phyloP scores from a whole-genome alignment of 768 basidiomycete genomes.

The Polyporus arcularius region DNA sequence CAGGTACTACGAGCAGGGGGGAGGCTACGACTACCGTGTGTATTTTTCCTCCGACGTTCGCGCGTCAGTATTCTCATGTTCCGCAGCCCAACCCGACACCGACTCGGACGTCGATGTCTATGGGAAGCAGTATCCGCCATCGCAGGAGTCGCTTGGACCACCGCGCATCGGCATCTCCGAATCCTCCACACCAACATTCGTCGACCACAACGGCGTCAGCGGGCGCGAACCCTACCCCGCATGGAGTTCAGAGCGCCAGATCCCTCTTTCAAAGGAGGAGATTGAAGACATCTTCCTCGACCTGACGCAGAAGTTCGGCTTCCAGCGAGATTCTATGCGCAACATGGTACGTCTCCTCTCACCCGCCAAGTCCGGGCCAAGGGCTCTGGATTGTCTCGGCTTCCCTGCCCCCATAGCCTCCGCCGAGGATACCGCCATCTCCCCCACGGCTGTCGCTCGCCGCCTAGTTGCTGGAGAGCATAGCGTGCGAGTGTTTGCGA shows the following conservation, averaged over 20 bases:
- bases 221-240: conserved; percentile 88
- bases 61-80: not conserved
- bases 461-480: too few relatives aligned
- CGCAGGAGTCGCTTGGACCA: conserved; percentile 73
- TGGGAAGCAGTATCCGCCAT: conserved; percentile 67
- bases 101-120: conserved; percentile 82
- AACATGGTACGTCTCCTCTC: conserved; percentile 70
- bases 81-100: conserved; percentile 72
- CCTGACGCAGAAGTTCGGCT: conserved; percentile 98
- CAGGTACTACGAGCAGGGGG: conserved; percentile 64
- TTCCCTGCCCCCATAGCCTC: not conserved
- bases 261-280: conserved; percentile 98
- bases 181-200: conserved; percentile 71
- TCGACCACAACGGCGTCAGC: conserved; percentile 56
- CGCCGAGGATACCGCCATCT: not conserved
- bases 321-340: conserved; percentile 92
- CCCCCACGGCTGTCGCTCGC: not conserved
- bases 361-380: conserved; percentile 2
- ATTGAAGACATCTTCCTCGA: conserved; percentile 98
- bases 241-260: conserved; percentile 89
- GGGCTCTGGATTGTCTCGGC: not conserved
- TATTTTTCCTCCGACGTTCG: not conserved
- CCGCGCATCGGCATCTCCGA: conserved; percentile 64
- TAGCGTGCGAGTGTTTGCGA: too few relatives aligned
- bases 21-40: conserved; percentile 68